Evolutionary conservation across 2,329 filamentous ascomycete genomes (phyloP), one percentile per base, ranked within the genome.

Genomic region (Calonectria multiphialidica): DNA sequence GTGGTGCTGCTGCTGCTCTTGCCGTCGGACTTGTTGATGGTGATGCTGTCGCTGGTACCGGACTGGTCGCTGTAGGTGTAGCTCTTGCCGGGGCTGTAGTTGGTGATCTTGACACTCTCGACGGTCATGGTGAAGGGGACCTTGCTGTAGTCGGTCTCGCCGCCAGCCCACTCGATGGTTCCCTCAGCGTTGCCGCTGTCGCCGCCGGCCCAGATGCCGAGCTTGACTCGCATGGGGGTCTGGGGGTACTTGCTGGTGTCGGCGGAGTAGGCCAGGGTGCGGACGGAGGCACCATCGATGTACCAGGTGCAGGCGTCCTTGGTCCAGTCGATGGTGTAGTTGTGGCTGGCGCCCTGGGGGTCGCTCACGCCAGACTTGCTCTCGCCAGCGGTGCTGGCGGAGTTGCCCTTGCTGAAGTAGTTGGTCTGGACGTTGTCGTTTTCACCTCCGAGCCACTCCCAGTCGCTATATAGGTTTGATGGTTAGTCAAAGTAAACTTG

Each of bases 381-480:
- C 80, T 90, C 92, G 75, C 93, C 92, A 84, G 94, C 91, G 82
- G 91, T 95, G 70, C 88, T 88, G 21, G 89, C 89, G 70, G 89
- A 91, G 84, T 94, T 85, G 72, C 93, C 93, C 86, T 94, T 93
- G 85, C 91, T 90, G 84, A 93, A 94, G 86, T 95, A 97, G 86
- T 97, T 97, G 81, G 91, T 93, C 86, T 98, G 96, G 30, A 96
- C 95, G 81, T 96, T 88, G 37, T 87, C 83, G 76, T 88, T 85
- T 80, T 94, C 90, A 66, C 91, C 92, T 71, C 96, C 96, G 68
- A 98, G 88, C 93, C 94, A 95, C 81, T 96, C 94, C 91, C 93
- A 95, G 81, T 96, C 94, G 72, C 75, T 76, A 21, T 40, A 49
- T 5, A 15, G 16, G 3, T 9, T 57, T n/a, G 15, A 2, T 9